Conservation (phyloP, 108 stramenopile species). For the Nannochloropsis gaditana region DNA sequence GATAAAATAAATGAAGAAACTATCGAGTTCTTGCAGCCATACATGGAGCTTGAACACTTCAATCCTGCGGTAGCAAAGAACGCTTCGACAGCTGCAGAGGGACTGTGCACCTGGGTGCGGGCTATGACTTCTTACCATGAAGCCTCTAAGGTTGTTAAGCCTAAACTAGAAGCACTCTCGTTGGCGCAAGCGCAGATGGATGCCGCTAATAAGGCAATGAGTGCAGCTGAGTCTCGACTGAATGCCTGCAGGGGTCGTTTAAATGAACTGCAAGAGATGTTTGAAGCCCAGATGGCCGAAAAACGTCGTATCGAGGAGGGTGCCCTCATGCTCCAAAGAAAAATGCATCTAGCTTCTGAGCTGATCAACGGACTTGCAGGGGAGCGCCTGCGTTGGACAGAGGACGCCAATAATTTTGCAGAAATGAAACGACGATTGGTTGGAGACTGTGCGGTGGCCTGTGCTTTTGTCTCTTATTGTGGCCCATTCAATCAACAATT, state of each 20-base stretch:
- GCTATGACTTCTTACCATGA: constrained; percentile 84
- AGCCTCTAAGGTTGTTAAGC: constrained; percentile 86
- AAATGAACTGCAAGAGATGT: constrained; percentile 64
- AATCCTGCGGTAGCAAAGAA: constrained; percentile 65
- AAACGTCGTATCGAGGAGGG: constrained; percentile 70
- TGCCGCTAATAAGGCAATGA: constrained; percentile 69
- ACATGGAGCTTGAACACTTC: constrained; percentile 66
- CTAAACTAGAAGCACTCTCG: constrained; percentile 77
- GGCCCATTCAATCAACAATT: constrained; percentile 85
- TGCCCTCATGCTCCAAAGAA: constrained; percentile 66
- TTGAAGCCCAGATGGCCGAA: constrained; percentile 72
- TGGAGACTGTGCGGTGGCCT: constrained; percentile 78
- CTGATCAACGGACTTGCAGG: constrained; percentile 75
- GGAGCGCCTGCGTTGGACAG: constrained; percentile 75
- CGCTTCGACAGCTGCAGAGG: constrained; percentile 76
- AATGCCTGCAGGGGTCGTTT: constrained; percentile 66
- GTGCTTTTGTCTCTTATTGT: constrained; percentile 80
- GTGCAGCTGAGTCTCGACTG: constrained; percentile 63
- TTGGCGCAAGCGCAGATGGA: constrained; percentile 75
- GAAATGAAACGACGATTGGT: constrained; percentile 72
- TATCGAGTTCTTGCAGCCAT: constrained; percentile 73
- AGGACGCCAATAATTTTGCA: constrained; percentile 74
- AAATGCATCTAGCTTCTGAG: constrained; percentile 76
- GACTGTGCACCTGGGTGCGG: constrained; percentile 74
- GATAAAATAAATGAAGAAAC: constrained; percentile 83